Percentiles rank a stretch among this genome's conserved stretches.
phyloP scores from a whole-genome alignment of 805 yeast genomes.

The Starmerella potacharoeniae region DNA sequence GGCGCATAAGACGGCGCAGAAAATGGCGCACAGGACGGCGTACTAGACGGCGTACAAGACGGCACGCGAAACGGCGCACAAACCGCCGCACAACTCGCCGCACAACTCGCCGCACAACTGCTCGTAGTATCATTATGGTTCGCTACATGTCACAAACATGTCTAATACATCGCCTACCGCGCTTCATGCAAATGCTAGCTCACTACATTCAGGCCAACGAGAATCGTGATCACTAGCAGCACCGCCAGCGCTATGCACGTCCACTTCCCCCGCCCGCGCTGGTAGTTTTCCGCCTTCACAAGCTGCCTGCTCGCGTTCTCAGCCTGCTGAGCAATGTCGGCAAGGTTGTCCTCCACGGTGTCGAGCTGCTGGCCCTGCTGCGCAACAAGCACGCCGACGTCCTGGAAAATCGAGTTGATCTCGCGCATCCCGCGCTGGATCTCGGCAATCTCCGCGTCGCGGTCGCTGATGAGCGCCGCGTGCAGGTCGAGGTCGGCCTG shows the following conservation, averaged over 20 bases:
- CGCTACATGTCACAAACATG: too few species aligned
- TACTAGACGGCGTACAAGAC: too few species aligned
- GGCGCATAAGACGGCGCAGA: too few species aligned
- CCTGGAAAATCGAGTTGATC: slow-evolving; percentile 74
- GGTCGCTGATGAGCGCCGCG: slow-evolving; percentile 42
- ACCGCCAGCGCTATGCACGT: slow-evolving; percentile 54
- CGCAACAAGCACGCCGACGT: slow-evolving; percentile 60
- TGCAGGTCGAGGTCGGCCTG: slow-evolving; percentile 26
- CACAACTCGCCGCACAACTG: too few species aligned
- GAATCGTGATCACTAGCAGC: slow-evolving; percentile 46
- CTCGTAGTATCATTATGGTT: too few species aligned
- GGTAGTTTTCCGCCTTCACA: slow-evolving; percentile 62
- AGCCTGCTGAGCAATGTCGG: slow-evolving; percentile 50
- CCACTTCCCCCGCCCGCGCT: slow-evolving; percentile 59
- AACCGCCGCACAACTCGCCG: too few species aligned
- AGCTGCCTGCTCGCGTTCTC: slow-evolving; percentile 63
- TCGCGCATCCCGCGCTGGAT: slow-evolving; percentile 72
- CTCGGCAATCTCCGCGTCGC: slow-evolving; percentile 60
- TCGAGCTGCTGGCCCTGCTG: slow-evolving; percentile 83
- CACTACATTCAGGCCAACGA: slow-evolving; percentile 30
- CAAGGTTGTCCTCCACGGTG: slow-evolving; percentile 68
- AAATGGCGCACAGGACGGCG: too few species aligned
- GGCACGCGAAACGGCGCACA: too few species aligned
- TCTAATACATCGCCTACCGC: too few species aligned
- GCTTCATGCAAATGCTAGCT: neutral